These are phyloP conservation scores for Neofusicoccum laricinum DNA, from an alignment of 2,329 filamentous ascomycete species.

Conservation along the genomic window DNA sequence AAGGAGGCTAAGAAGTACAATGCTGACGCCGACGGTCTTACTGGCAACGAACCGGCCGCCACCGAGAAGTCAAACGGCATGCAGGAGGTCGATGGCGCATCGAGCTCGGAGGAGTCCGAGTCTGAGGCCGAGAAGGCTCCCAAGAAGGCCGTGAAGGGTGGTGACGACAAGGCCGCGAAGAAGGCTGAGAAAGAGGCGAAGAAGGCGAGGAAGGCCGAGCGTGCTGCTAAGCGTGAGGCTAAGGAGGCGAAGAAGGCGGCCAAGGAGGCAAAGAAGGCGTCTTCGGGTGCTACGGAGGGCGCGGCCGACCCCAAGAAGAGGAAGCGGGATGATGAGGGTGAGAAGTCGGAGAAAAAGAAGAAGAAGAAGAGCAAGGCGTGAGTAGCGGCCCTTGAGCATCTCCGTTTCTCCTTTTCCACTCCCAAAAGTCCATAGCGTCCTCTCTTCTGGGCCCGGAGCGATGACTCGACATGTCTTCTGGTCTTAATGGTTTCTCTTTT, in stretches of 20 bases:
- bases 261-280: conserved; percentile 52
- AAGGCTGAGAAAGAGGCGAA: conserved; percentile 42
- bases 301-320: conserved; percentile 46
- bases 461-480: conserved; percentile 7
- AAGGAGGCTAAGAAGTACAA: conserved; percentile 96
- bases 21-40: conserved; percentile 82
- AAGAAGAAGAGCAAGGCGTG: conserved; percentile 56
- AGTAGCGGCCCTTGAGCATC: background rate
- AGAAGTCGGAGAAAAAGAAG: conserved; percentile 65
- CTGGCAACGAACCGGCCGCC: conserved; percentile 62
- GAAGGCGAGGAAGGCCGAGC: conserved; percentile 39
- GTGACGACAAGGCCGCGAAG: conserved; percentile 27
- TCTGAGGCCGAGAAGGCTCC: conserved; percentile 28
- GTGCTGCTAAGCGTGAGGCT: conserved; percentile 36
- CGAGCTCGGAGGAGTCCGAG: conserved; percentile 34
- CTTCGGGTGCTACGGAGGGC: conserved; percentile 54
- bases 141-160: conserved; percentile 22
- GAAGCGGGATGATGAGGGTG: conserved; percentile 47
- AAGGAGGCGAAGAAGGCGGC: conserved; percentile 53
- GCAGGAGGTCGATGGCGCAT: conserved; percentile 46
- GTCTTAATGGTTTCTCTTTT: conserved; percentile 14
- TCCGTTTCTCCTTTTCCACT: background rate
- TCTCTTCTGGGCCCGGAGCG: conserved; percentile 7
- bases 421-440: conserved; percentile 10
- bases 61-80: conserved; percentile 43